phyloP scores from a whole-genome alignment of 139 green algal species.

The Zygnema circumcarinatum region DNA sequence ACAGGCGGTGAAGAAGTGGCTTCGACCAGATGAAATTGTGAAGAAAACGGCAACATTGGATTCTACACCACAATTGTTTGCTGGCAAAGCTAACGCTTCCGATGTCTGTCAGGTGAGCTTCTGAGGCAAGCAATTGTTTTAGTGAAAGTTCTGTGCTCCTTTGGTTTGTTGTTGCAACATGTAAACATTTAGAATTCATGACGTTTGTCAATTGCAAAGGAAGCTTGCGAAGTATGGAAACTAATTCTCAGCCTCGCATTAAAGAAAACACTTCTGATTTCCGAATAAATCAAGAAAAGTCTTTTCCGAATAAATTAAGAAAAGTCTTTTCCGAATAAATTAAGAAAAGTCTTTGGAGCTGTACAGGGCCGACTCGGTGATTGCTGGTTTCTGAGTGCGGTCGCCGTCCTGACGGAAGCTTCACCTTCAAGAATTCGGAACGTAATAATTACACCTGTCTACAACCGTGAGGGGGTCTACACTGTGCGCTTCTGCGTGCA shows the following conservation, averaged over 20 bases:
- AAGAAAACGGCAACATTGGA: background rate
- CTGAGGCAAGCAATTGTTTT: background rate
- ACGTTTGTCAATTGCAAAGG: no score
- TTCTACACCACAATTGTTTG: background rate
- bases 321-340: no score
- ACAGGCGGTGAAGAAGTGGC: constrained; percentile 10
- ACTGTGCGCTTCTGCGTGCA: constrained; percentile 46
- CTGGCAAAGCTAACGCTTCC: background rate
- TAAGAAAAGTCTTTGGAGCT: no score
- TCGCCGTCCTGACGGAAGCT: constrained; percentile 36
- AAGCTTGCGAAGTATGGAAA: no score
- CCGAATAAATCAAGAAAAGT: no score
- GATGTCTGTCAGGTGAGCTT: constrained; percentile 20
- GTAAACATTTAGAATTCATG: no score
- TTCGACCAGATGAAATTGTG: background rate
- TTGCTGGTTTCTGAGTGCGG: constrained; percentile 53
- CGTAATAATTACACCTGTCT: constrained; percentile 34
- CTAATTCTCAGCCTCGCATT: no score
- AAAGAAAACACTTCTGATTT: no score
- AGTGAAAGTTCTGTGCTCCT: background rate
- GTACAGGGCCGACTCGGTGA: constrained; percentile 42
- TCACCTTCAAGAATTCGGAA: background rate
- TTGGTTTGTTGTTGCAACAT: no score
- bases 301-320: no score
- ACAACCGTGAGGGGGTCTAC: constrained; percentile 53